Base-by-base conservation (phyloP, 345 rosid species). In the Populus simonii region DNA sequence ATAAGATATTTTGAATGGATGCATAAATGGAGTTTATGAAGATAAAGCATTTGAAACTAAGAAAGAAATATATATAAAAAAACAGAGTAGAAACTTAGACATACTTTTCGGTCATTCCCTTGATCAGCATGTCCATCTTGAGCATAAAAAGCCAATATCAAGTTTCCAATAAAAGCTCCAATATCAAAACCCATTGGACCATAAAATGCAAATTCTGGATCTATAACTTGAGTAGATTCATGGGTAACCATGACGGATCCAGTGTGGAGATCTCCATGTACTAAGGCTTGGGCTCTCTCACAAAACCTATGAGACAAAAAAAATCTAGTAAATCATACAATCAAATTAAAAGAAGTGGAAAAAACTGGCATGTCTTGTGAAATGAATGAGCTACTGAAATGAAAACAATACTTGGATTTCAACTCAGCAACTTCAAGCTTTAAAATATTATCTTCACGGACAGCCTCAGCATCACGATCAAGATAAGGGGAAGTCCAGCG, bases 241-340 rank as follows among this genome's bases (percentile, higher is more conserved):
- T 29, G 81, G 29, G 98, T 93, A 76, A 93, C 99, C 99, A 96
- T 96, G 75, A 96, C 80, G 10, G 98, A 96, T 55, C 97, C 85
- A 33, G 99, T 96, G 81, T 93, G 99, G 68, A 96, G 98, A 89
- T 96, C 99, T 78, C 97, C 98, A 73, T 93, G 98, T 80, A 96
- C 72, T 68, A 96, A 79, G 47, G 99, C 97, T 83, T 96, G 99
- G 1, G 98, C 84, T 84, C 94, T 91, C 83, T 96, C 99, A 83
- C 99, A 92, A 87, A 95, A 95, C 94, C 99, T 95, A 77, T 12
- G 66, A 11, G 73, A 68, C 68, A 67, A 43, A 72, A 70, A 55
- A 70, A 55, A 53, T 61, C 79, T 13, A 17, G 63, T 68, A 57
- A 49, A 74, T 72, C 55, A 80, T n/a, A 68, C 38, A 51, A 55